Conservation (phyloP, 257 asterid species). For the Solanum rostratum region DNA sequence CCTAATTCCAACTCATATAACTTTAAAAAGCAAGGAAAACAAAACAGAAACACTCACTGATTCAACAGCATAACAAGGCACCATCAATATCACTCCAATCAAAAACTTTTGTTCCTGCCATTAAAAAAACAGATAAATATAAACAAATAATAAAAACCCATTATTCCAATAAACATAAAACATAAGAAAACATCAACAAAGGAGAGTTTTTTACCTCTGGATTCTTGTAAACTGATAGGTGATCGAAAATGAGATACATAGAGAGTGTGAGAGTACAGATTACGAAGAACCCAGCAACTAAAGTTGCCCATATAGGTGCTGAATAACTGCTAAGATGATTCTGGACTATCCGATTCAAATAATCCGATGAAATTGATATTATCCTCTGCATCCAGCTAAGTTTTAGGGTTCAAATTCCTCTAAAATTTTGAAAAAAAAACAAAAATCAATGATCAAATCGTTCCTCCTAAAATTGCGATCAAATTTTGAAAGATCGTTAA, state of each 20-base stretch:
- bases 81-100: conserved; percentile 90
- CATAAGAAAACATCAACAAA: neutral
- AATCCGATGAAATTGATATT: neutral
- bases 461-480: neutral
- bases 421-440: neutral
- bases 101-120: conserved; percentile 87
- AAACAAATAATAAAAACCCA: neutral
- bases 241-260: conserved; percentile 68
- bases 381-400: neutral
- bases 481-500: neutral
- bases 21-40: neutral
- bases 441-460: neutral
- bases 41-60: conserved; percentile 39
- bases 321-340: conserved; percentile 17
- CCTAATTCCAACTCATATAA: neutral
- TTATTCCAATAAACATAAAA: neutral
- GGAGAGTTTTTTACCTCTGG: conserved; percentile 51
- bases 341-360: neutral
- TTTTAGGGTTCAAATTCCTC: neutral
- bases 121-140: neutral
- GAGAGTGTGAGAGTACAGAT: conserved; percentile 59
- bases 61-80: conserved; percentile 86
- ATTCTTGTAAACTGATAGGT: conserved; percentile 78
- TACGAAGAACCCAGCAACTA: conserved; percentile 58
- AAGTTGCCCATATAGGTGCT: conserved; percentile 78